phyloP scores from a whole-genome alignment of 371 early-diverging fungal species.

The Mucor lusitanicus region DNA sequence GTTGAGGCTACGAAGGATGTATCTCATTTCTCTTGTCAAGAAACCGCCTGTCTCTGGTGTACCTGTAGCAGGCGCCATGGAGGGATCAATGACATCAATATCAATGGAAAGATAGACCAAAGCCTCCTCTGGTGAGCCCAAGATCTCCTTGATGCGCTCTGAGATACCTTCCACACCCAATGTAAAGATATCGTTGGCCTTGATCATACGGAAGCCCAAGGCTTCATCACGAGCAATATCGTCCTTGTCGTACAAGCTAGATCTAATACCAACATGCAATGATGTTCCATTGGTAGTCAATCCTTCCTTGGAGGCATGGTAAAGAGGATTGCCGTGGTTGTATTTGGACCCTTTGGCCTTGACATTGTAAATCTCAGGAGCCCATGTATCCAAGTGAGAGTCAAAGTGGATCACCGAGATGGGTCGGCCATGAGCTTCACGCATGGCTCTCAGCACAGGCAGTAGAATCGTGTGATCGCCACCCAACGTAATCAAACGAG shows the following conservation, averaged over 20 bases:
- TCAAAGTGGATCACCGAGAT: constrained; percentile 56
- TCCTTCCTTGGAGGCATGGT: constrained; percentile 55
- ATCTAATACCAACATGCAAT: constrained; percentile 57
- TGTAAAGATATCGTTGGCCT: constrained; percentile 51
- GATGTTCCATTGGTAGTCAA: constrained; percentile 48
- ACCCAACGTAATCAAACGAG: constrained; percentile 45
- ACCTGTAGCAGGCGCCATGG: constrained; percentile 55
- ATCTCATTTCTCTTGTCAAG: constrained; percentile 48
- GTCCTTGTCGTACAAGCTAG: constrained; percentile 36
- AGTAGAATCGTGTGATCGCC: constrained; percentile 51
- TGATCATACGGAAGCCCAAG: constrained; percentile 47
- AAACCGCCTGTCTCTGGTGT: constrained; percentile 60
- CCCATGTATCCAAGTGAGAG: constrained; percentile 54
- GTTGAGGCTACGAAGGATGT: constrained; percentile 46
- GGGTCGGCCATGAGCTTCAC: constrained; percentile 36
- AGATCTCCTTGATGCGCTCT: constrained; percentile 40
- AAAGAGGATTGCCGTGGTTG: constrained; percentile 50
- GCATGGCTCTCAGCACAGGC: constrained; percentile 45
- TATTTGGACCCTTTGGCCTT: constrained; percentile 35
- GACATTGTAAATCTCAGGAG: constrained; percentile 44
- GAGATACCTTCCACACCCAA: constrained; percentile 51
- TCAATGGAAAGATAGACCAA: constrained; percentile 52
- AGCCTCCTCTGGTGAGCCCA: constrained; percentile 37
- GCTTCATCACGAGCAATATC: constrained; percentile 44
- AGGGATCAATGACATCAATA: constrained; percentile 57